Conservation (phyloP, 2,329 filamentous ascomycete genomes). For the Monosporascus sp. region DNA sequence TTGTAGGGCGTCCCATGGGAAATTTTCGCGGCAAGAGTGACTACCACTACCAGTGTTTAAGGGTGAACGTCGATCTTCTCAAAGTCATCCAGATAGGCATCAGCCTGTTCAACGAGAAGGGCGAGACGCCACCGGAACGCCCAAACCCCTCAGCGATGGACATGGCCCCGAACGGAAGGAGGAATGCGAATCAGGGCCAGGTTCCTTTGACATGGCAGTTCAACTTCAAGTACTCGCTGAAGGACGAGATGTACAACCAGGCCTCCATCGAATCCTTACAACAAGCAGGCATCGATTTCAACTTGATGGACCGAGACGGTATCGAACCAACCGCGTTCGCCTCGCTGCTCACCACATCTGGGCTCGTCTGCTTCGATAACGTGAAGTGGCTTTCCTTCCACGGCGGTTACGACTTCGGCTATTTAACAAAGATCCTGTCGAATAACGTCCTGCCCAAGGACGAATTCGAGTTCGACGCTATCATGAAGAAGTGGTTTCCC, state of each 20-base stretch:
- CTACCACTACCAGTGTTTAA: conserved; percentile 96
- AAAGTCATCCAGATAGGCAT: conserved; percentile 97
- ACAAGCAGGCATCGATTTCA: conserved; percentile 89
- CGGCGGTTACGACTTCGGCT: conserved; percentile 96
- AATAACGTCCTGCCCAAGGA: conserved; percentile 80
- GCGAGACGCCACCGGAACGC: conserved; percentile 74
- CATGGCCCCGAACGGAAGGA: conserved; percentile 31
- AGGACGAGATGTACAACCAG: conserved; percentile 96
- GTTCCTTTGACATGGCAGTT: conserved; percentile 96
- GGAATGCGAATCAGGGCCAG: conserved; percentile 38
- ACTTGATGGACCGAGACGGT: conserved; percentile 75
- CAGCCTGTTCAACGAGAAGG: conserved; percentile 85
- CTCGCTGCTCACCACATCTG: conserved; percentile 83
- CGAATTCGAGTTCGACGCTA: conserved; percentile 80
- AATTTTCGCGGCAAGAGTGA: conserved; percentile 92
- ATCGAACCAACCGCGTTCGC: conserved; percentile 90
- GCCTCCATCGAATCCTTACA: conserved; percentile 88
- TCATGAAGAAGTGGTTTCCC: conserved; percentile 91
- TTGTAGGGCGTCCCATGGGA: conserved; percentile 92
- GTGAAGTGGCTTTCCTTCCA: conserved; percentile 98
- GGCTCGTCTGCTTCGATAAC: conserved; percentile 79
- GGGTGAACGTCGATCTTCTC: conserved; percentile 94
- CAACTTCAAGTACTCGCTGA: conserved; percentile 94
- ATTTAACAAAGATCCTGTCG: conserved; percentile 88
- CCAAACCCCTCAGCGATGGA: conserved; percentile 43